Conservation (phyloP, 2,329 filamentous ascomycete genomes). For the Trichocomaceae sp. region DNA sequence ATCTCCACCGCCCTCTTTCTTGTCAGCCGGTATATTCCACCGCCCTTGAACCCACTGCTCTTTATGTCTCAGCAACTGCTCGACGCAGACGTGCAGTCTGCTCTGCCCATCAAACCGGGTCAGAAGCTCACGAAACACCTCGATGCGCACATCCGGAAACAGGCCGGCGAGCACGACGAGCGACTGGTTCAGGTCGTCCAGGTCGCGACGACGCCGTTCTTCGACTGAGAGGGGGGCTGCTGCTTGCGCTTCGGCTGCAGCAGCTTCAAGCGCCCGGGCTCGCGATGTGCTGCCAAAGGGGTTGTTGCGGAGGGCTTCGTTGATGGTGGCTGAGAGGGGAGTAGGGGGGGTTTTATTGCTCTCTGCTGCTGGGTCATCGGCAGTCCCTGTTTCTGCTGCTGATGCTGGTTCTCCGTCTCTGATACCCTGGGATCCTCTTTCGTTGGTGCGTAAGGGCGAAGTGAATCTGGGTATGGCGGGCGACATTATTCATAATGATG, state of each 20-base stretch:
- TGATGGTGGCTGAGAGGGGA: slow-evolving; percentile 25
- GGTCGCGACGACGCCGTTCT: slow-evolving; percentile 27
- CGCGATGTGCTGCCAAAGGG: slow-evolving; percentile 33
- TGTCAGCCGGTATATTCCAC: slow-evolving; percentile 34
- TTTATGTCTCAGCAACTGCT: slow-evolving; percentile 42
- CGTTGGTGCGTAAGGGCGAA: slow-evolving; percentile 20
- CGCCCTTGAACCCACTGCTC: slow-evolving; percentile 43
- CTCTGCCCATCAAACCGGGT: slow-evolving; percentile 42
- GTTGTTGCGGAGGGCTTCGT: slow-evolving; percentile 40
- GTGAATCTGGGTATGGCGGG: slow-evolving; percentile 29
- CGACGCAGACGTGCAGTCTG: slow-evolving; percentile 41
- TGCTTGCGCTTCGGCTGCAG: slow-evolving; percentile 12
- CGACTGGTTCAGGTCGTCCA: slow-evolving; percentile 37
- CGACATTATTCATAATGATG: slow-evolving; percentile 3
- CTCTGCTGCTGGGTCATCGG: not conserved
- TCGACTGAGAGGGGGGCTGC: slow-evolving; percentile 16
- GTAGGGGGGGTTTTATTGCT: not conserved
- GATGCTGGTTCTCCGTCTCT: not conserved
- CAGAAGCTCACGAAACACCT: slow-evolving; percentile 44
- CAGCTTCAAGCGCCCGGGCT: slow-evolving; percentile 20
- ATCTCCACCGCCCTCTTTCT: not conserved
- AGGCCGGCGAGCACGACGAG: slow-evolving; percentile 36
- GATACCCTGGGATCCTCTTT: not conserved
- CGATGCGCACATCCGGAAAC: slow-evolving; percentile 42
- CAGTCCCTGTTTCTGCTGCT: not conserved